phyloP scores from a whole-genome alignment of 2,329 filamentous ascomycete species.

The Ceratocystis eucalypticola region DNA sequence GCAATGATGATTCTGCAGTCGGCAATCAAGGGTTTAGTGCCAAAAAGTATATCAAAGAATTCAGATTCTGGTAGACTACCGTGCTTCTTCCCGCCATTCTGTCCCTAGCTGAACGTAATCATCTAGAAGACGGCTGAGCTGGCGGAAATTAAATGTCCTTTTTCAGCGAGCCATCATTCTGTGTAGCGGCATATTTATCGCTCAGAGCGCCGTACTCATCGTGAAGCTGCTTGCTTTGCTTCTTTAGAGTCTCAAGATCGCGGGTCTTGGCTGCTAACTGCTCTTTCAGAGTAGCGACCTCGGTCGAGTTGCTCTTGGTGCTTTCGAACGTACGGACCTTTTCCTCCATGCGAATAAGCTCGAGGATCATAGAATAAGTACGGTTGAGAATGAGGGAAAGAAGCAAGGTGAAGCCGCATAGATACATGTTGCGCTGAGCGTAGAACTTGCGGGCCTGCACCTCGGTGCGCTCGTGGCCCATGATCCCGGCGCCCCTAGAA shows the following conservation, averaged over 20 bases:
- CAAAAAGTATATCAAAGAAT: too few species aligned
- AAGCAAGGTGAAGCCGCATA: constrained; percentile 98
- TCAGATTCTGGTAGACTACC: too few species aligned
- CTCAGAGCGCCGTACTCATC: constrained; percentile 76
- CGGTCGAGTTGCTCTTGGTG: constrained; percentile 48
- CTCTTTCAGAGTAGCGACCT: constrained; percentile 56
- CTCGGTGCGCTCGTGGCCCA: constrained; percentile 92
- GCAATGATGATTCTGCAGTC: too few species aligned
- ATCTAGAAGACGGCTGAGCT: too few species aligned
- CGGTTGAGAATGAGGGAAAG: constrained; percentile 97
- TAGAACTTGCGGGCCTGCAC: constrained; percentile 99
- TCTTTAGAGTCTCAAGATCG: constrained; percentile 79
- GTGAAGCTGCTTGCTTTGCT: constrained; percentile 72
- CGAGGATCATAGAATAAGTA: constrained; percentile 94
- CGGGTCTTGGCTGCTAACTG: constrained; percentile 66
- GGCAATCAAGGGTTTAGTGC: too few species aligned
- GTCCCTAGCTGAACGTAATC: too few species aligned
- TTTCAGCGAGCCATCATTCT: constrained; percentile 38
- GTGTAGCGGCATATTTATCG: constrained; percentile 59
- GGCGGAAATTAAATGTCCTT: constrained; percentile 39
- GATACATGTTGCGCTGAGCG: constrained; percentile 99
- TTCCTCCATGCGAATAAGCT: constrained; percentile 82
- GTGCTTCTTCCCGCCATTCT: too few species aligned
- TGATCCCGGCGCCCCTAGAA: constrained; percentile 44
- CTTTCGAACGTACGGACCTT: constrained; percentile 70